phyloP scores from a whole-genome alignment of 140 eudicot genomes.

The Anethum foeniculum region DNA sequence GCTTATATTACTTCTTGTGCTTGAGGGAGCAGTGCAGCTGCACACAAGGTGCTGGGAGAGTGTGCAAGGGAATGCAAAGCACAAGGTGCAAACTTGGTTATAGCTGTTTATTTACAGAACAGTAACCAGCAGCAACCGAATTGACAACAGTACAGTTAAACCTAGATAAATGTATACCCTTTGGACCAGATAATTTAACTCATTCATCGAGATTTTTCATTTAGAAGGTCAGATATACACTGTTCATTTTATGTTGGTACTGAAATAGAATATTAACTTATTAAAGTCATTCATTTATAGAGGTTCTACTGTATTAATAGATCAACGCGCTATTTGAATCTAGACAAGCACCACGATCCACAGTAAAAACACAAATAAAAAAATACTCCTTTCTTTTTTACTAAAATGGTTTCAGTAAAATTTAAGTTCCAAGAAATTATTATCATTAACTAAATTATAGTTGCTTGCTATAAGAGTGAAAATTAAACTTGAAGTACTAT shows the following conservation, averaged over 20 bases:
- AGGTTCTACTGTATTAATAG: background rate
- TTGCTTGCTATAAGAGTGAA: background rate
- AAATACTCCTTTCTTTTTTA: background rate
- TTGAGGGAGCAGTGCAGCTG: background rate
- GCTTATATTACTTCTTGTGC: background rate
- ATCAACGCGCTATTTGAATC: background rate
- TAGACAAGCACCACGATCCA: background rate
- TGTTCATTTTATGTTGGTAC: too few species aligned
- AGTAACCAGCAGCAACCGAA: background rate
- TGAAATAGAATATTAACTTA: too few species aligned
- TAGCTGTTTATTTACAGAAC: background rate
- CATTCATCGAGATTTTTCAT: too few species aligned
- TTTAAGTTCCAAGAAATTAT: background rate
- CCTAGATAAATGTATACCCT: too few species aligned
- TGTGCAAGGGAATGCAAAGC: background rate
- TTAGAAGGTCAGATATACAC: too few species aligned
- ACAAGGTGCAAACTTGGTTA: background rate
- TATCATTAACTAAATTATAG: background rate
- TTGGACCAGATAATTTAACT: too few species aligned
- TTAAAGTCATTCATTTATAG: too few species aligned
- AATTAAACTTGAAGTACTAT: background rate
- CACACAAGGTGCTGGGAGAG: background rate
- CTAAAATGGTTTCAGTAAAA: background rate
- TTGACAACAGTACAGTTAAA: background rate
- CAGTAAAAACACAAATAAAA: background rate